These are phyloP conservation scores for Agrocybe praecox DNA, from an alignment of 768 basidiomycete genomes.

Conservation along the genomic window DNA sequence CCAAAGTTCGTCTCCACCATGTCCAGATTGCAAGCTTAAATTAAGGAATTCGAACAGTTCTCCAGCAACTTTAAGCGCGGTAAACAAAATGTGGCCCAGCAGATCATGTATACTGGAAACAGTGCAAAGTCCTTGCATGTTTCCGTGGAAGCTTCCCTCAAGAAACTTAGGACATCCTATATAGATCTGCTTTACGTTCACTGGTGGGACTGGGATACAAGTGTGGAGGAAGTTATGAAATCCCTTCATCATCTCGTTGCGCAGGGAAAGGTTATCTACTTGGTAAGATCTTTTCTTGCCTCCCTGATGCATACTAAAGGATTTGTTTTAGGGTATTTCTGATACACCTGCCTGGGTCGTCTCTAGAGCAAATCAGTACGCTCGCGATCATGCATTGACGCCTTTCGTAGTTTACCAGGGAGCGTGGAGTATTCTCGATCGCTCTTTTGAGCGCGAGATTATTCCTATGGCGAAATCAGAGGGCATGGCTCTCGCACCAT, in stretches of 20 bases:
- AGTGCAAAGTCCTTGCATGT: neutral
- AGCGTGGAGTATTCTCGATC: neutral
- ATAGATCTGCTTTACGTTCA: neutral
- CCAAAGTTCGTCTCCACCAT: neutral
- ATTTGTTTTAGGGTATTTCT: neutral
- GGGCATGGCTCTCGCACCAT: slow-evolving; percentile 37
- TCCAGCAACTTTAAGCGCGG: neutral
- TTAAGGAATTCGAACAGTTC: neutral
- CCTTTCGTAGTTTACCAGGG: neutral
- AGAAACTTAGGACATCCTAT: neutral
- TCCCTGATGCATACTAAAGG: too few species aligned
- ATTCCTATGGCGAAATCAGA: neutral
- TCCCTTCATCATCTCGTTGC: neutral
- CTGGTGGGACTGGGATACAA: neutral
- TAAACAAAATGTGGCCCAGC: neutral
- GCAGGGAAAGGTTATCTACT: neutral
- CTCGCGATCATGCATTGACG: neutral
- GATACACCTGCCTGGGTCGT: neutral
- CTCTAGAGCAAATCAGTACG: neutral
- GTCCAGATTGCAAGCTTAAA: neutral
- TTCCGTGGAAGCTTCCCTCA: neutral
- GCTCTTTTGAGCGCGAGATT: neutral
- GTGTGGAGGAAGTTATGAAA: neutral
- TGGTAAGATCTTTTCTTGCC: neutral
- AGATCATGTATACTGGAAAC: neutral